Percentiles rank a stretch among this genome's conserved stretches.
phyloP scores from a whole-genome alignment of 768 basidiomycete species.

The Tubosaeta brunneosetosa region DNA sequence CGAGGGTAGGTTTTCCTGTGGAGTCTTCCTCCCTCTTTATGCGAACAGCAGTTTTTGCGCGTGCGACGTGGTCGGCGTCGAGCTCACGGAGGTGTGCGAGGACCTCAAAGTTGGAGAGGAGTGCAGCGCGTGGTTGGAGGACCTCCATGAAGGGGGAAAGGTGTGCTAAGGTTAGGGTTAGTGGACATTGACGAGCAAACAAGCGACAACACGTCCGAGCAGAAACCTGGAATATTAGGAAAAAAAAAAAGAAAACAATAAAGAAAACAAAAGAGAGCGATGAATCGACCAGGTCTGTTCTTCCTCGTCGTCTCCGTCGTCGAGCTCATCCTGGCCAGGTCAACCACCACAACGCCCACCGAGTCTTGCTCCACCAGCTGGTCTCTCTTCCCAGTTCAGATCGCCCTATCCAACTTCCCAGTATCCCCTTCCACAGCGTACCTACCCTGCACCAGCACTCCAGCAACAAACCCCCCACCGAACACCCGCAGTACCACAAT shows the following conservation, averaged over 20 bases:
- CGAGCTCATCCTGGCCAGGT: constrained; percentile 40
- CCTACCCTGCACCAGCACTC: constrained; percentile 38
- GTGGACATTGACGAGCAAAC: constrained; percentile 15
- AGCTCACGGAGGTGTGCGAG: constrained; percentile 70
- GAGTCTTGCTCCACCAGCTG: constrained; percentile 62
- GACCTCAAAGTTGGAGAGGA: constrained; percentile 88
- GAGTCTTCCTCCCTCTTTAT: constrained; percentile 76
- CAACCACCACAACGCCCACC: constrained; percentile 82
- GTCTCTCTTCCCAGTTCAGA: constrained; percentile 61
- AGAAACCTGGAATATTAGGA: constrained; percentile 5
- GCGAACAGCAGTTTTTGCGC: constrained; percentile 64
- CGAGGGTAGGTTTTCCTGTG: constrained; percentile 30
- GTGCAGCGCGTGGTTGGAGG: constrained; percentile 60
- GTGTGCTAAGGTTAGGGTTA: constrained; percentile 21
- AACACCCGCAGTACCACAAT: constrained; percentile 51
- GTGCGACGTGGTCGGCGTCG: constrained; percentile 66
- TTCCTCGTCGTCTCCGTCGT: constrained; percentile 12
- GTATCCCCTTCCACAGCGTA: constrained; percentile 27
- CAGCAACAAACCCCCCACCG: constrained; percentile 59
- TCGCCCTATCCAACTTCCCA: constrained; percentile 40
- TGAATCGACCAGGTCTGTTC: constrained; percentile 60
- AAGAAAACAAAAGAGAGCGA: constrained; percentile 21
- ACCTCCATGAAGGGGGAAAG: constrained; percentile 15
- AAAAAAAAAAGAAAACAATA: constrained; percentile 9
- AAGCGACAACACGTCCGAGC: constrained; percentile 23